Conservation (phyloP, 2,329 filamentous ascomycete genomes). For the Ophiostoma sp. region DNA sequence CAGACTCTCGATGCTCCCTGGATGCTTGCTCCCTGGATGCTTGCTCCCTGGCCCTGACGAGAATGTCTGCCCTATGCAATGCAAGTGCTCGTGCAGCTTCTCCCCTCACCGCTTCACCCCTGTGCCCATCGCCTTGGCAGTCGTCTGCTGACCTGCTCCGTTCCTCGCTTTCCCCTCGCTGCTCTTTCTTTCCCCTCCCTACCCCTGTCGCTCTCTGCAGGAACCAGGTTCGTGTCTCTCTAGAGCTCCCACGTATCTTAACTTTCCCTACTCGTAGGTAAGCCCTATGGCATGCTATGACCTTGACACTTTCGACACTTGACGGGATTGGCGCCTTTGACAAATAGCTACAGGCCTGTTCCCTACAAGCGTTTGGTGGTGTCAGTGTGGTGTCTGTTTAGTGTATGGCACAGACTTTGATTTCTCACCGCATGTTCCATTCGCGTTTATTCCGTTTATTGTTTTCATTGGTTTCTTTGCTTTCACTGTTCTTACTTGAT, state of each 20-base stretch:
- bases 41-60: too few relatives aligned
- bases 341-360: conserved; percentile 3
- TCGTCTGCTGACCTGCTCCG: neutral
- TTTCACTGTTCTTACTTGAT: too few relatives aligned
- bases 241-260: too few relatives aligned
- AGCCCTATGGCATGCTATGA: neutral
- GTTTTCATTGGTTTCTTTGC: too few relatives aligned
- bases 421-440: neutral
- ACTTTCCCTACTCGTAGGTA: neutral
- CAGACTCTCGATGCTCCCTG: too few relatives aligned
- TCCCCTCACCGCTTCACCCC: neutral
- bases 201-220: conserved; percentile 11
- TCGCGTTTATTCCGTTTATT: too few relatives aligned
- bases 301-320: neutral
- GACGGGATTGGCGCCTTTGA: neutral
- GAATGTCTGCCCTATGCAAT: neutral
- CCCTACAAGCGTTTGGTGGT: neutral
- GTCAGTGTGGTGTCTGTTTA: neutral
- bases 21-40: neutral
- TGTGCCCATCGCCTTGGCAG: conserved; percentile 1
- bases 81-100: neutral
- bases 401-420: neutral
- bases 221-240: neutral
- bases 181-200: neutral
- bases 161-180: neutral